These are phyloP conservation scores for Eimeria praecox DNA, from an alignment of 169 alveolate genomes.

Conservation along the genomic window DNA sequence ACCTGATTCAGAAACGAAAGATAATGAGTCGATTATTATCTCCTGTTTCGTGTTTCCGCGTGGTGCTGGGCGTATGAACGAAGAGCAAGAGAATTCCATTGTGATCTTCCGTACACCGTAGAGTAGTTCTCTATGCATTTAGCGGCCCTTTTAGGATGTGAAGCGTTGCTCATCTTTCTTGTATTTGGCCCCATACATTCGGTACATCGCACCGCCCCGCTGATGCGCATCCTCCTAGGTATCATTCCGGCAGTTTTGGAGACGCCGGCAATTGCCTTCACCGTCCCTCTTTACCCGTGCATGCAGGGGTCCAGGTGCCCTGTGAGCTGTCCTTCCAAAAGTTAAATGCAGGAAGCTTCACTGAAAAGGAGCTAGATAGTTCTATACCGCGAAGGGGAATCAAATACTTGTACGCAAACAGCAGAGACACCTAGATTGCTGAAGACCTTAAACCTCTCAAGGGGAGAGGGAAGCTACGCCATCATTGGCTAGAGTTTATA, in stretches of 20 bases:
- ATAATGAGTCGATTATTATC: neutral
- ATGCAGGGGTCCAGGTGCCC: neutral
- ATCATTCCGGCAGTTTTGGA: neutral
- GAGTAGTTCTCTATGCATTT: neutral
- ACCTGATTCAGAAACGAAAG: neutral
- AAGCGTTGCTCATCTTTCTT: neutral
- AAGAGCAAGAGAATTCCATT: too few relatives aligned
- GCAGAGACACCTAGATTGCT: neutral
- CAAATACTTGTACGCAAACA: neutral
- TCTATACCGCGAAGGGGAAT: too few relatives aligned
- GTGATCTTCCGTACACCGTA: neutral
- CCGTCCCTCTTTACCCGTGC: neutral
- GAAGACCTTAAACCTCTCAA: neutral
- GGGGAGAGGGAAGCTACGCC: neutral
- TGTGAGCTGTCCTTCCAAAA: neutral
- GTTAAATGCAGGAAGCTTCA: neutral
- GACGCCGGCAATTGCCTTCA: neutral
- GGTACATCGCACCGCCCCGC: neutral
- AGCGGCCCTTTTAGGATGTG: neutral
- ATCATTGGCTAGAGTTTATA: neutral
- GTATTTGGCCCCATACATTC: neutral
- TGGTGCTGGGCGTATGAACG: too few relatives aligned
- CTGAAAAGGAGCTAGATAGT: too few relatives aligned
- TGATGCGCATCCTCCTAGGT: neutral
- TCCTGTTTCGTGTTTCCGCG: neutral